A percentile compares a stretch with the other conserved stretches of the same genome.
Evolutionary conservation across 768 basidiomycete genomes (phyloP).

Genomic region (Pleurotus salmoneostramineus): DNA sequence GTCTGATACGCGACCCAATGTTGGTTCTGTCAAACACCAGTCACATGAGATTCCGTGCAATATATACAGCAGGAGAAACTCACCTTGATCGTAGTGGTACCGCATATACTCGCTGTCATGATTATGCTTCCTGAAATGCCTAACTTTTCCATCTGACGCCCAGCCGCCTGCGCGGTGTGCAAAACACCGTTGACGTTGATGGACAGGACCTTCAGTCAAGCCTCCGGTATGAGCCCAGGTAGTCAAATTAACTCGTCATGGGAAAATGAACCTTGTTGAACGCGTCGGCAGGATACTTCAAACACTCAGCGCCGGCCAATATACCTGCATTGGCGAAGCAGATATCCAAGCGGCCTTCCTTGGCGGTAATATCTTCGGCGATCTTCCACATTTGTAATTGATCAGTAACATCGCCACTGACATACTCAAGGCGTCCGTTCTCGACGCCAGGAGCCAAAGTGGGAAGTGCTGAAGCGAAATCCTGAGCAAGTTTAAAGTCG

Average conservation of each 20-base stretch:
- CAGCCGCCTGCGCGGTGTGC: conserved; percentile 59
- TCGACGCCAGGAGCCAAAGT: conserved; percentile 3
- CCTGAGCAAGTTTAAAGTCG: conserved; percentile 45
- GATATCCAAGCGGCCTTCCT: conserved; percentile 59
- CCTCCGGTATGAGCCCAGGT: too few species aligned
- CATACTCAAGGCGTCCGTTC: conserved; percentile 39
- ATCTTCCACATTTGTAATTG: conserved; percentile 43
- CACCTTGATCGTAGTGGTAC: conserved; percentile 59
- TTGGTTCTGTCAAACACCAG: conserved; percentile 44
- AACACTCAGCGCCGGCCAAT: conserved; percentile 37
- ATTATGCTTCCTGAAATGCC: conserved; percentile 50
- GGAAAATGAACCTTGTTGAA: conserved; percentile 39
- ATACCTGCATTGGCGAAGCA: conserved; percentile 69
- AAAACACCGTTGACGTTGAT: conserved; percentile 61
- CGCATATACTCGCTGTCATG: conserved; percentile 58
- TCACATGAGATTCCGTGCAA: not conserved
- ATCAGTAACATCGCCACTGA: conserved; percentile 52
- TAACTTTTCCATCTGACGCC: conserved; percentile 49
- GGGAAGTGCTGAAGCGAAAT: conserved; percentile 34
- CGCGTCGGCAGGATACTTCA: conserved; percentile 53
- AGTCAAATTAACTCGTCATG: too few species aligned
- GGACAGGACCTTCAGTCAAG: conserved; percentile 41
- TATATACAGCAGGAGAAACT: conserved; percentile 8
- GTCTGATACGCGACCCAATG: conserved; percentile 75
- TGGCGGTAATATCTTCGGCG: conserved; percentile 47